These are phyloP conservation scores for Tothia fuscella DNA, from an alignment of 2,329 filamentous ascomycete genomes.

Conservation along the genomic window DNA sequence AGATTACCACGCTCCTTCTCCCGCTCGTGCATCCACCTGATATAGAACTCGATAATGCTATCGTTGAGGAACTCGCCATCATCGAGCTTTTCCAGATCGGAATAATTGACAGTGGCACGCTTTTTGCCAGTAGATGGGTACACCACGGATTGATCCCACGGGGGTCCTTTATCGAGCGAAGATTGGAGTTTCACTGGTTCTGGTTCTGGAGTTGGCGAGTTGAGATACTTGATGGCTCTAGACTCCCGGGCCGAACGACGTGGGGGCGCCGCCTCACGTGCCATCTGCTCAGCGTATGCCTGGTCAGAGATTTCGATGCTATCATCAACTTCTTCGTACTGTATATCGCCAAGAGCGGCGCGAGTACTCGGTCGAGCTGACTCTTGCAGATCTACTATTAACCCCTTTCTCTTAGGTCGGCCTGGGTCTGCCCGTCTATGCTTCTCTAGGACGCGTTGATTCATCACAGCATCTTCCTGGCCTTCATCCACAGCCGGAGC, in stretches of 20 bases:
- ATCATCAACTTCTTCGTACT: background rate
- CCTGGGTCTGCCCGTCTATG: too few relatives aligned
- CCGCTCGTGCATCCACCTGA: slow-evolving; percentile 37
- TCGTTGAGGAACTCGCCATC: slow-evolving; percentile 86
- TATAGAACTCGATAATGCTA: slow-evolving; percentile 79
- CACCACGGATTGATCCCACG: slow-evolving; percentile 36
- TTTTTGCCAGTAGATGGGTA: slow-evolving; percentile 49
- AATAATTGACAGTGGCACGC: slow-evolving; percentile 53
- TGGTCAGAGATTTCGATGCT: background rate
- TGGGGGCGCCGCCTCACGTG: background rate
- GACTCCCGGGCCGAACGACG: background rate
- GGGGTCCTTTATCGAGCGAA: background rate
- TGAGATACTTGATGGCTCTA: background rate
- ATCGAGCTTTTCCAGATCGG: slow-evolving; percentile 67
- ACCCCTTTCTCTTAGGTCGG: too few relatives aligned
- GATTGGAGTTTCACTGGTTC: too few relatives aligned
- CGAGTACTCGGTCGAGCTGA: too few relatives aligned
- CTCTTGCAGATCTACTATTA: too few relatives aligned
- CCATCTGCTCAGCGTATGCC: background rate
- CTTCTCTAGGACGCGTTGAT: too few relatives aligned
- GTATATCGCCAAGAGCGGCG: too few relatives aligned
- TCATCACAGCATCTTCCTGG: too few relatives aligned
- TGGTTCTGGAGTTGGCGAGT: slow-evolving; percentile 1
- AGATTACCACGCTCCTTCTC: background rate
- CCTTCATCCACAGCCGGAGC: too few relatives aligned